phyloP scores from a whole-genome alignment of 257 asterid genomes.

The Solanum sejunctum region DNA sequence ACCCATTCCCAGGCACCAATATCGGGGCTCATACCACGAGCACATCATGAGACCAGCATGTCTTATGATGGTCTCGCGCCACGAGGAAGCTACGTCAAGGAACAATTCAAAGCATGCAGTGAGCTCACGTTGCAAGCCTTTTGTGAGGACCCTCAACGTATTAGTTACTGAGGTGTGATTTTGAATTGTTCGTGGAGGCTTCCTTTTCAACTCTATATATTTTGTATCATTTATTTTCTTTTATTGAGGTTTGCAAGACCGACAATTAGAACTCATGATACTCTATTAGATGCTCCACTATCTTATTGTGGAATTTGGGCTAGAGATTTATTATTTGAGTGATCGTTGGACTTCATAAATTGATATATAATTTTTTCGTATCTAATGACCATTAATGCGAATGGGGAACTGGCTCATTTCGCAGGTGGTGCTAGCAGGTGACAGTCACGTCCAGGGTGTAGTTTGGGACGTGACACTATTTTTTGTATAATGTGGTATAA shows the following conservation, averaged over 20 bases:
- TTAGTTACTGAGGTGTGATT: neutral
- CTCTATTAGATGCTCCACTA: neutral
- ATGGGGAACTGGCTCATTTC: no score
- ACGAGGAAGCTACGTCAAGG: neutral
- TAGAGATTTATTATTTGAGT: neutral
- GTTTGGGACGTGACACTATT: neutral
- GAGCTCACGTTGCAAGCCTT: neutral
- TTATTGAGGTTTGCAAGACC: neutral
- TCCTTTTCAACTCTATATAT: neutral
- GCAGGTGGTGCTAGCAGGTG: neutral
- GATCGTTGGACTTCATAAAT: neutral
- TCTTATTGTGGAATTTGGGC: neutral
- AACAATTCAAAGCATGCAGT: neutral
- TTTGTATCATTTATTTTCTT: neutral
- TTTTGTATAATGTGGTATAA: neutral
- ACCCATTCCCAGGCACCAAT: neutral
- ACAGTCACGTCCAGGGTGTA: neutral
- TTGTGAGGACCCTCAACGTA: neutral
- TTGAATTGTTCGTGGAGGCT: neutral
- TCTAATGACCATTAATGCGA: neutral
- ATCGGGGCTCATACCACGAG: neutral
- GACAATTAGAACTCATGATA: neutral
- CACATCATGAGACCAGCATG: neutral
- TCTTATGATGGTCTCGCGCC: neutral
- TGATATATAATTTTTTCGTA: neutral